phyloP scores from a whole-genome alignment of 2,329 filamentous ascomycete species.

The Ceratocystiopsis brevicomis region DNA sequence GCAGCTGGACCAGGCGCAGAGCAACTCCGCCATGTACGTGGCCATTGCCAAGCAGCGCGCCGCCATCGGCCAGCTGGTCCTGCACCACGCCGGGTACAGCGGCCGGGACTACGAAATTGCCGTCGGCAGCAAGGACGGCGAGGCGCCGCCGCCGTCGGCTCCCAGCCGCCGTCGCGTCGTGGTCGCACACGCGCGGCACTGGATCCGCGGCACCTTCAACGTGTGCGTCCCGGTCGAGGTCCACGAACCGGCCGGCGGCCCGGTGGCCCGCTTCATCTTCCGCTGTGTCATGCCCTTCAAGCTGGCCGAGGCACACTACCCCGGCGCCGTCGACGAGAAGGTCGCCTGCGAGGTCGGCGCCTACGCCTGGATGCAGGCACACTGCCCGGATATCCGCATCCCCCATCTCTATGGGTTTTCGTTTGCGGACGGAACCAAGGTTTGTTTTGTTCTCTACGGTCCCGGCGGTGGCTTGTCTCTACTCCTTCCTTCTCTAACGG shows the following conservation, averaged over 20 bases:
- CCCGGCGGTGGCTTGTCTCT: no score
- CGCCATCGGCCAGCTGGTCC: no score
- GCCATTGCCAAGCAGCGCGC: no score
- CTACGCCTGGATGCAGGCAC: constrained; percentile 19
- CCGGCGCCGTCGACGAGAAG: constrained; percentile 22
- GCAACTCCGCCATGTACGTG: no score
- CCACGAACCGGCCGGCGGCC: not conserved
- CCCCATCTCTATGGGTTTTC: constrained; percentile 12
- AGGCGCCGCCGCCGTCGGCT: no score
- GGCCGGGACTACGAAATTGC: no score
- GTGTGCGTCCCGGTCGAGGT: not conserved
- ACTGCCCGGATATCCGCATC: constrained; percentile 19
- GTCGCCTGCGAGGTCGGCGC: constrained; percentile 19
- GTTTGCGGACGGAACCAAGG: no score
- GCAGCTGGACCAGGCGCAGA: no score
- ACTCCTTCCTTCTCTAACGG: not conserved
- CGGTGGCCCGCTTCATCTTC: not conserved
- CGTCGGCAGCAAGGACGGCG: no score
- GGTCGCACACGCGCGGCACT: not conserved
- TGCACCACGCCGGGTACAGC: no score
- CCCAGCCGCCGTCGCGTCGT: no score
- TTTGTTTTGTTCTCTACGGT: not conserved
- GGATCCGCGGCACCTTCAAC: not conserved
- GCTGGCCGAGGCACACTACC: constrained; percentile 16
- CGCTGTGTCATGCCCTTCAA: constrained; percentile 12